phyloP scores from a whole-genome alignment of 495 filamentous ascomycete species.

The Aspergillus steynii region DNA sequence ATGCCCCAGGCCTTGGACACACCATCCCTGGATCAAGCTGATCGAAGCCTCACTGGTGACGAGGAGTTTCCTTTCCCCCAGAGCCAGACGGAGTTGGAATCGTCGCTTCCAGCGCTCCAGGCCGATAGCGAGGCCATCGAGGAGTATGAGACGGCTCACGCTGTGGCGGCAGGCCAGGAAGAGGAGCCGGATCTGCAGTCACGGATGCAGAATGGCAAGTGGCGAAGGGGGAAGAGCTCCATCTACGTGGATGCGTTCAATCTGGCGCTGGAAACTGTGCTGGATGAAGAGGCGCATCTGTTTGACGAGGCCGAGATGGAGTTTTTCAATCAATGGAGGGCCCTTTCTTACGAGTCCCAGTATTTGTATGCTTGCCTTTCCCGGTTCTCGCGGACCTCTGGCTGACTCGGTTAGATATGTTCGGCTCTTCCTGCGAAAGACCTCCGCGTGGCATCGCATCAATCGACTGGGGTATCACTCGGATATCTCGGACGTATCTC shows the following conservation, averaged over 20 bases:
- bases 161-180: conserved; percentile 35
- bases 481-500: conserved; percentile 74
- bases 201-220: conserved; percentile 55
- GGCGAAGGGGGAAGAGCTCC: conserved; percentile 70
- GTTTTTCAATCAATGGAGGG: conserved; percentile 76
- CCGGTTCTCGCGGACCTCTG: background rate
- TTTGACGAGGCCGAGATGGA: conserved; percentile 79
- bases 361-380: conserved; percentile 66
- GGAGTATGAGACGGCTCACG: conserved; percentile 69
- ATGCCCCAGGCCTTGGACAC: conserved; percentile 2
- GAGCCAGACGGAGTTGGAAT: conserved; percentile 71
- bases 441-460: conserved; percentile 89
- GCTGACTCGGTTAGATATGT: conserved; percentile 64
- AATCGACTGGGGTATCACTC: conserved; percentile 72
- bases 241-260: conserved; percentile 99
- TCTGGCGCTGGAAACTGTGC: conserved; percentile 83
- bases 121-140: conserved; percentile 71
- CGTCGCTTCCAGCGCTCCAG: conserved; percentile 66
- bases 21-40: conserved; percentile 18
- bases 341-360: conserved; percentile 80
- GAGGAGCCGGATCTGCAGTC: conserved; percentile 39
- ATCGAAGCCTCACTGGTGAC: conserved; percentile 34
- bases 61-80: conserved; percentile 33
- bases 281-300: conserved; percentile 85
- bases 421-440: conserved; percentile 90